Base-by-base conservation (phyloP, 169 alveolate genomes). In the Plasmodium coatneyi region DNA sequence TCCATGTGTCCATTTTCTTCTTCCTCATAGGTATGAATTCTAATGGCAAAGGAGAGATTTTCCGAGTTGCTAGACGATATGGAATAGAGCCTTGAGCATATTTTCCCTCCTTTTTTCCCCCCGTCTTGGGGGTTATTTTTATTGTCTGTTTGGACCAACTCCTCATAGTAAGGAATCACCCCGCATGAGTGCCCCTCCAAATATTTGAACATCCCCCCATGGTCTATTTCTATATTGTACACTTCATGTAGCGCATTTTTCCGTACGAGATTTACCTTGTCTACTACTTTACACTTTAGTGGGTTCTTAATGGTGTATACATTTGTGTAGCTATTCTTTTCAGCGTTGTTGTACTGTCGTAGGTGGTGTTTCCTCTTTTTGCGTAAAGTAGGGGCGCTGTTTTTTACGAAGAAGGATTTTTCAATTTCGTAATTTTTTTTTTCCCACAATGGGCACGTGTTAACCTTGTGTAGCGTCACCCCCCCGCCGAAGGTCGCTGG, bases 131-230 rank as follows among this genome's bases (percentile, higher is more conserved):
- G 10, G 28, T 6, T 43, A 34, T 60, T 54, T n/a, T 7, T n/a
- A 12, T 43, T 22, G 0, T 6, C 30, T 28, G n/a, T 36, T 4
- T 34, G 36, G 2, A 22, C 2, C 12, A 9, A 3, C 34, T 52
- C 83, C 56, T 5, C 71, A 84, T 94, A 96, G 14, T 96, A 96
- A 5, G 97, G 97, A 41, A 96, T 78, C 32, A 96, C 56, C 16
- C 97, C 97, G 39, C 97, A 96, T 34, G 95, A 93, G 34, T 96
- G 96, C 2, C 97, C 97, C 19, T 92, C 95, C 41, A 74, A 22
- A 89, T 84, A 96, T 16, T 52, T 49, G 41, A 93, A 96, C 32
- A 46, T 41, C 14, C 96, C 96, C 14, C 79, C 12, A 82, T 93
- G 96, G 16, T 93, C 78, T 60, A 96, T 92, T 41, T 91, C 97